Conservation (phyloP, 352 stramenopile species). For the Phytophthora litchii region DNA sequence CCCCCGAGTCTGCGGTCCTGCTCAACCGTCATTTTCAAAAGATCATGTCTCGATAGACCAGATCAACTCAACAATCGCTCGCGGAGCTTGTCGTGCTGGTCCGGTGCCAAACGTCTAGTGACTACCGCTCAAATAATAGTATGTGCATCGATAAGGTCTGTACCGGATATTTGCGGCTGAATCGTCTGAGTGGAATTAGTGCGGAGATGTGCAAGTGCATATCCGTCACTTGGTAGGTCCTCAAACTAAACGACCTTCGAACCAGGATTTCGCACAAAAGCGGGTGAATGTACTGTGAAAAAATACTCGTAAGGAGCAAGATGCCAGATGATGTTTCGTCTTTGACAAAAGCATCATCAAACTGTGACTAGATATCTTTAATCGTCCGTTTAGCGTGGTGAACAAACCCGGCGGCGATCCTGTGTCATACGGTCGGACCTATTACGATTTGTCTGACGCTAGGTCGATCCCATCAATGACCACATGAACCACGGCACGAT, state of each 20-base stretch:
- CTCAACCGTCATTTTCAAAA: no score
- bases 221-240: not conserved
- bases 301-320: slow-evolving; percentile 2
- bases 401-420: slow-evolving; percentile 1
- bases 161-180: not conserved
- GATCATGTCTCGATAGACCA: no score
- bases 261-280: not conserved
- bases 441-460: slow-evolving; percentile 8
- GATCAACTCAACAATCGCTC: no score
- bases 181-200: not conserved
- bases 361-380: slow-evolving; percentile 8
- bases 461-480: slow-evolving; percentile 14
- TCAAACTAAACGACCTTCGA: not conserved
- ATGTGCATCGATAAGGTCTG: no score
- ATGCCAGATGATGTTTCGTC: not conserved
- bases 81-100: no score
- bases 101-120: no score
- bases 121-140: no score
- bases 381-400: slow-evolving; percentile 16
- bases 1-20: no score
- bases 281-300: not conserved
- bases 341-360: not conserved
- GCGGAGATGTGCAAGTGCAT: not conserved
- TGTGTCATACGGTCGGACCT: not conserved
- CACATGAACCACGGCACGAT: slow-evolving; percentile 1